phyloP scores from a whole-genome alignment of 345 rosid species.

The Abelmoschus esculentus region DNA sequence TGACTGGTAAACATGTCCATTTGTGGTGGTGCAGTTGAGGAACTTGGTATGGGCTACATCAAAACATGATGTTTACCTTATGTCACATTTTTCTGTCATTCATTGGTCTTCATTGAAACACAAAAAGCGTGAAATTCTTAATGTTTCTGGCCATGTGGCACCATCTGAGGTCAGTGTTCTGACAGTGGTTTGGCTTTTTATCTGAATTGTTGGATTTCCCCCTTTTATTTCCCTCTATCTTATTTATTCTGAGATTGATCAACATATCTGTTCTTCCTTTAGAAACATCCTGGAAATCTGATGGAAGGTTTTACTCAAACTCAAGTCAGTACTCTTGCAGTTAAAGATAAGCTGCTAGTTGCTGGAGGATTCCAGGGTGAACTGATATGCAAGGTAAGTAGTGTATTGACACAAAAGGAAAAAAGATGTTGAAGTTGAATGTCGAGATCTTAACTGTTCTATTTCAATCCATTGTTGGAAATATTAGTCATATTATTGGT shows the following conservation, averaged over 20 bases:
- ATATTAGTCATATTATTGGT: not conserved
- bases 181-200: constrained; percentile 8
- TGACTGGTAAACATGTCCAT: constrained; percentile 8
- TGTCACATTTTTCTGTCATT: constrained; percentile 53
- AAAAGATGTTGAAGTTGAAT: not conserved
- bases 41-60: constrained; percentile 76
- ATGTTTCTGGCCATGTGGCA: constrained; percentile 67
- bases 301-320: constrained; percentile 69
- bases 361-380: constrained; percentile 90
- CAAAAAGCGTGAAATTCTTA: constrained; percentile 46
- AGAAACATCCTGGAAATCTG: constrained; percentile 70
- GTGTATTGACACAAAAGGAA: not conserved
- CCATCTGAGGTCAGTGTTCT: constrained; percentile 46
- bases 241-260: not conserved
- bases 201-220: not conserved
- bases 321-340: constrained; percentile 78
- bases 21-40: constrained; percentile 50
- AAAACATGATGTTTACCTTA: constrained; percentile 65
- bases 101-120: constrained; percentile 65
- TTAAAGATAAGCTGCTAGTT: constrained; percentile 58
- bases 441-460: not conserved
- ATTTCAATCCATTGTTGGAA: not conserved
- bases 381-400: constrained; percentile 63
- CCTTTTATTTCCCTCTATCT: not conserved
- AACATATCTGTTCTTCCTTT: not conserved